Evolutionary conservation across 176 grass and related monocot species (phyloP), one percentile per base, ranked within the genome.

Genomic region (Triticum timopheevii): DNA sequence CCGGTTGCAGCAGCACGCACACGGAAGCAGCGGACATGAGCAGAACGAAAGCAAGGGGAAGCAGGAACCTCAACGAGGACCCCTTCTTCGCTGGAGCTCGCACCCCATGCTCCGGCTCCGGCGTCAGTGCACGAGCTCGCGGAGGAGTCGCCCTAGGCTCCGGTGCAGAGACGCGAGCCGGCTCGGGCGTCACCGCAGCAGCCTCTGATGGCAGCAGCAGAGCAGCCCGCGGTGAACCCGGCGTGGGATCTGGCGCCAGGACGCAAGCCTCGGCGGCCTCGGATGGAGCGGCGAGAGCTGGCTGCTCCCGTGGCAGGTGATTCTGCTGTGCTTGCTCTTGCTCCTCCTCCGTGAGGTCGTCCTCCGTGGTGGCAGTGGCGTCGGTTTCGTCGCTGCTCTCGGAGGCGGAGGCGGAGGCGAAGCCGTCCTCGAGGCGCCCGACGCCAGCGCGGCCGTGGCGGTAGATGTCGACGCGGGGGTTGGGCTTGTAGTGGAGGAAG

Each of bases 401-500:
- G 13, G 87, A 44, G 40, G 40, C 40, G 40, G 40, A 40, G 61
- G 90, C 92, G 13, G 87, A 90, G 62, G 90, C 73, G 76, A 92
- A 93, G 62, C 79, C 85, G 34, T 93, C 90, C 64, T 96, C 94
- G 24, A 96, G 88, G 4, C 76, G 80, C 70, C 58, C 80, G 16
- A 82, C 36, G 47, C 58, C 42, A 11, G 62, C 61, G n/a, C 87
- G 70, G 59, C 75, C 54, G 7, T 76, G 65, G 1, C 75, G 72
- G 20, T 76, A 88, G 44, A 68, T 84, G 44, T 91, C 88, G 76
- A 92, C 45, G 65, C 77, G 90, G n/a, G 87, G 92, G 50, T 92
- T 98, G 7, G 94, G 92, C 56, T 78, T 94, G 82, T 98, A 98
- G 69, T 89, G 92, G 34, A 98, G 91, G 82, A 88, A 98, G 42